Evolutionary conservation across 2,329 filamentous ascomycete genomes (phyloP), one percentile per base, ranked within the genome.

Genomic region (Bertia moriformis): DNA sequence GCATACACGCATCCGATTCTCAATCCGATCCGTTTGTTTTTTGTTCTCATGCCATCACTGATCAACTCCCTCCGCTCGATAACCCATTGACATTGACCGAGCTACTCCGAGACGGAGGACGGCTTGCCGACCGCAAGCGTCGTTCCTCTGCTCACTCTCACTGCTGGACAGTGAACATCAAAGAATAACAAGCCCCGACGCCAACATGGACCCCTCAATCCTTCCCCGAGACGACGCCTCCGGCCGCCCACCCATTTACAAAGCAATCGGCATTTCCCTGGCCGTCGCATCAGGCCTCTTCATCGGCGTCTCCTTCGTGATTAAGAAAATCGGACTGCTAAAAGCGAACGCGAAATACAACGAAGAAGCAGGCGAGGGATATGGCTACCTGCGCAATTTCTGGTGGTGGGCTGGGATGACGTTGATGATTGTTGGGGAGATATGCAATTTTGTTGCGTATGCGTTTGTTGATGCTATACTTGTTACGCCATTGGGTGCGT

Each of bases 321-420:
- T 98, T 52, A 96, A 96, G 62, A 98, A 98, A 63, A 70, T 84
- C 43, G 91, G 91, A 3, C 62, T 98, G 48, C 68, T 98, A 44
- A 87, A 78, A 56, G 89, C 91, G 38, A 98, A 96, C 59, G 78
- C 84, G 50, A 96, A 96, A 58, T 96, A 96, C 66, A 83, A 93
- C 44, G 87, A 96, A 61, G 85, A 84, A 47, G 88, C 91, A 1
- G 91, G 91, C 43, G 89, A 96, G 59, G 91, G 91, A 41, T 96
- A 96, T 57, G 88, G 89, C 44, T 98, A 96, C 57, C 74, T 98
- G 50, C 94, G 93, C 64, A 96, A 96, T 52, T 67, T 67, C 15
- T 94, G 73, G 65, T 98, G 91, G 91, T 98, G 91, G 91, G 59
- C 66, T 1, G 91, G 91, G 49, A 96, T 98, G 91, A 87, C 67